A percentile compares a stretch with the other conserved stretches of the same genome.
Evolutionary conservation across 306 rosid genomes (phyloP).

Genomic region (Cucurbita argyrosperma): DNA sequence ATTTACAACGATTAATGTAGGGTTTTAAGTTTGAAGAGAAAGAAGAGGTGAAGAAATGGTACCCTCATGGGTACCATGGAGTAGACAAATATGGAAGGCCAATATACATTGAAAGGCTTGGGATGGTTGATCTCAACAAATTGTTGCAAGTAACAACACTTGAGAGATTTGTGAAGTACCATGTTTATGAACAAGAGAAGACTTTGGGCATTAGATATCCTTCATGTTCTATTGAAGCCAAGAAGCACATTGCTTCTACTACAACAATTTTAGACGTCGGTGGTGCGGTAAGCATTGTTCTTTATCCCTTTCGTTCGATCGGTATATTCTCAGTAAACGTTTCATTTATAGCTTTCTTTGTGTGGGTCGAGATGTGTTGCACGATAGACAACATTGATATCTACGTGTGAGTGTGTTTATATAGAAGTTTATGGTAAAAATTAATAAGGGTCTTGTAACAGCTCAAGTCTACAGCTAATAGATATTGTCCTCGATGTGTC

Average conservation of each 20-base stretch:
- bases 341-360: too few relatives aligned
- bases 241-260: slow-evolving; percentile 77
- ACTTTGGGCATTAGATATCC: slow-evolving; percentile 54
- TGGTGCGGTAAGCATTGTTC: slow-evolving; percentile 45
- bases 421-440: too few relatives aligned
- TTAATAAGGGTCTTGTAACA: background rate
- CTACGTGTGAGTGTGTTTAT: too few relatives aligned
- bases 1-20: slow-evolving; percentile 14
- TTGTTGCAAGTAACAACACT: slow-evolving; percentile 49
- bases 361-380: too few relatives aligned
- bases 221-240: slow-evolving; percentile 68
- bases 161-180: slow-evolving; percentile 55
- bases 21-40: slow-evolving; percentile 61
- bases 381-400: too few relatives aligned
- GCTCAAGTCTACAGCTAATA: too few relatives aligned
- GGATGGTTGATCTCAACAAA: slow-evolving; percentile 55
- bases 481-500: too few relatives aligned
- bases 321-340: background rate
- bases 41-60: slow-evolving; percentile 57
- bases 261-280: slow-evolving; percentile 79
- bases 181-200: slow-evolving; percentile 83
- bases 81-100: slow-evolving; percentile 80
- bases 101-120: slow-evolving; percentile 63
- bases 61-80: slow-evolving; percentile 84
- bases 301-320: background rate